Evolutionary conservation across 805 yeast species (phyloP).

Genomic region (Lipomyces kockii): DNA sequence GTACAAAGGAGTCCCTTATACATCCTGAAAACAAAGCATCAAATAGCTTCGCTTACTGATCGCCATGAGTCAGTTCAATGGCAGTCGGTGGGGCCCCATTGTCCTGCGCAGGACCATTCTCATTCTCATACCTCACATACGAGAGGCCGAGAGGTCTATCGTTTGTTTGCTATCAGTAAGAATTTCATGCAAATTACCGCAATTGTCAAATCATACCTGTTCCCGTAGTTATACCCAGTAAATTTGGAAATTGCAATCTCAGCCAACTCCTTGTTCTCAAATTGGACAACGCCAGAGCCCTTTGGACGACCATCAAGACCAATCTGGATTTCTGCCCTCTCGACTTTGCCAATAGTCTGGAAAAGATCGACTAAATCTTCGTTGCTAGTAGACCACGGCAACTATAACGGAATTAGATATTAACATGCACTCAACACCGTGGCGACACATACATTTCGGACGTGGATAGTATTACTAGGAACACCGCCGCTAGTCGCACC

Average conservation of each 20-base stretch:
- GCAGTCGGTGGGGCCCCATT: neutral
- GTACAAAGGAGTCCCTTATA: neutral
- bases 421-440: neutral
- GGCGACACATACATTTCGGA: slow-evolving; percentile 53
- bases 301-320: slow-evolving; percentile 66
- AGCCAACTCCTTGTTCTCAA: slow-evolving; percentile 68
- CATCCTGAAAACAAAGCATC: neutral
- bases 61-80: slow-evolving; percentile 24
- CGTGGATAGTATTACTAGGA: slow-evolving; percentile 65
- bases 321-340: slow-evolving; percentile 74
- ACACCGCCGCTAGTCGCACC: slow-evolving; percentile 67
- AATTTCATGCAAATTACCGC: no score
- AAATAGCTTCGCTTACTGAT: neutral
- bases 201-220: slow-evolving; percentile 44
- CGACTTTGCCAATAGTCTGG: slow-evolving; percentile 78
- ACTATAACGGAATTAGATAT: slow-evolving; percentile 29
- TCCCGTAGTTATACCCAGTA: slow-evolving; percentile 83
- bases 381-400: slow-evolving; percentile 88
- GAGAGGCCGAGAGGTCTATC: slow-evolving; percentile 63
- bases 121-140: slow-evolving; percentile 57
- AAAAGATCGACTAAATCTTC: slow-evolving; percentile 84
- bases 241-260: slow-evolving; percentile 74
- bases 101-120: neutral
- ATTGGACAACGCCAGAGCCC: slow-evolving; percentile 86
- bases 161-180: no score